A percentile compares a stretch with the other conserved stretches of the same genome.
Evolutionary conservation across 2,329 filamentous ascomycete genomes (phyloP).

Genomic region (Diaporthe vexans): DNA sequence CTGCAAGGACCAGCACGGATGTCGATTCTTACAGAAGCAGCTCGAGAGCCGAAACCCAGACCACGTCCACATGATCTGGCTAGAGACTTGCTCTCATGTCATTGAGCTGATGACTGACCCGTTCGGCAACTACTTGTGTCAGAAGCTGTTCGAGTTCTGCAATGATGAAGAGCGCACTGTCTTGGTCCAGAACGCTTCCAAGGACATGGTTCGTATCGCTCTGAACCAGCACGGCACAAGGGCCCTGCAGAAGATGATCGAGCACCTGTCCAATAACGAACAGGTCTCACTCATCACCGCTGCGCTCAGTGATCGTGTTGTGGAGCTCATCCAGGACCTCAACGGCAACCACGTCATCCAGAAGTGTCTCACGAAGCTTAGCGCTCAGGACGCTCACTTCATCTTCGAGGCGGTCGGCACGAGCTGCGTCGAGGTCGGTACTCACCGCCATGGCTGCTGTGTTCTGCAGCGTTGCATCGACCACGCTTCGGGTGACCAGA

Average conservation of each 20-base stretch:
- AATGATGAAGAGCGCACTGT: conserved; percentile 95
- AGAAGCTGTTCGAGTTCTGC: conserved; percentile 96
- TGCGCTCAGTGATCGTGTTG: conserved; percentile 85
- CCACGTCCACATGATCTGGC: conserved; percentile 92
- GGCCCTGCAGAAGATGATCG: conserved; percentile 98
- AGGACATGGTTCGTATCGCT: conserved; percentile 91
- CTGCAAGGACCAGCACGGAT: conserved; percentile 98
- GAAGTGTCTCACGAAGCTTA: conserved; percentile 97
- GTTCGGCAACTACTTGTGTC: conserved; percentile 99
- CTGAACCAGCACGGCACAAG: conserved; percentile 97
- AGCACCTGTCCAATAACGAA: conserved; percentile 88
- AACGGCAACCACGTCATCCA: conserved; percentile 99
- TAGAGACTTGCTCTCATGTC: conserved; percentile 93
- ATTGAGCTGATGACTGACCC: conserved; percentile 99
- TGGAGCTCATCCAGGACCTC: conserved; percentile 94
- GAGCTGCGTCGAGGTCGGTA: conserved; percentile 91
- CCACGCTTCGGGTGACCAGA: conserved; percentile 91
- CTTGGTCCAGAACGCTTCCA: conserved; percentile 90
- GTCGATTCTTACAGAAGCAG: conserved; percentile 96
- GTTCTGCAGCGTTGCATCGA: conserved; percentile 98
- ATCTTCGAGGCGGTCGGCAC: conserved; percentile 95
- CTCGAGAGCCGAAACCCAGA: conserved; percentile 89
- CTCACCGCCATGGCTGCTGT: conserved; percentile 97
- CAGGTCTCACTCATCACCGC: conserved; percentile 91
- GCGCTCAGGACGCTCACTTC: conserved; percentile 87